These are phyloP conservation scores for Lachancea cidri DNA, from an alignment of 805 yeast genomes.

Conservation along the genomic window DNA sequence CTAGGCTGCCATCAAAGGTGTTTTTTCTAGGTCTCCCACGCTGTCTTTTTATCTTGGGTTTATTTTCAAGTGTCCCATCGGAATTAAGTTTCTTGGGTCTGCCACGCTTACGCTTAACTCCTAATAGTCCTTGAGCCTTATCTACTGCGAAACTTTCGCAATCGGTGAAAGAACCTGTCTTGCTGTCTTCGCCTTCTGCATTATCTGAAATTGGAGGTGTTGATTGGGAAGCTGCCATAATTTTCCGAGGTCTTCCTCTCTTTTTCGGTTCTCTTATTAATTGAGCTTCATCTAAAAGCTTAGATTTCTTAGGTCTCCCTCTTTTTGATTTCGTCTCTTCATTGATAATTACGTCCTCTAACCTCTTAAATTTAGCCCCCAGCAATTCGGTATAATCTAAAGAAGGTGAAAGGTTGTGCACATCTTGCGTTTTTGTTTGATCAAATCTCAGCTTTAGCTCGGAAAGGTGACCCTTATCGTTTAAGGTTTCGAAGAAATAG, in stretches of 20 bases:
- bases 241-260: constrained; percentile 8
- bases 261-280: constrained; percentile 1
- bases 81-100: constrained; percentile 6
- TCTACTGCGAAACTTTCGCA: not conserved
- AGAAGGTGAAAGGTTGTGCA: constrained; percentile 1
- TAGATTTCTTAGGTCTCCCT: constrained; percentile 9
- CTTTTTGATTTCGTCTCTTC: constrained; percentile 5
- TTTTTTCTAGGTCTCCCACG: constrained; percentile 6
- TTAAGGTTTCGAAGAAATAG: constrained; percentile 16
- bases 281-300: constrained; percentile 1
- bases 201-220: no score
- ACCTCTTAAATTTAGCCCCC: constrained; percentile 1
- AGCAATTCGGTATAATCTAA: constrained; percentile 7
- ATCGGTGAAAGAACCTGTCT: not conserved
- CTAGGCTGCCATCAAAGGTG: no score
- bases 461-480: not conserved
- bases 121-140: not conserved
- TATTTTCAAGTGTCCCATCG: not conserved
- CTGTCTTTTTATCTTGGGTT: constrained; percentile 3
- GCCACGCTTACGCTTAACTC: constrained; percentile 6
- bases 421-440: not conserved
- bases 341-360: constrained; percentile 2
- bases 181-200: not conserved
- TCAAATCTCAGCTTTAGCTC: constrained; percentile 1
- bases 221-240: no score